Evolutionary conservation across 2,329 filamentous ascomycete species (phyloP).

Genomic region (Drechslera avenae): DNA sequence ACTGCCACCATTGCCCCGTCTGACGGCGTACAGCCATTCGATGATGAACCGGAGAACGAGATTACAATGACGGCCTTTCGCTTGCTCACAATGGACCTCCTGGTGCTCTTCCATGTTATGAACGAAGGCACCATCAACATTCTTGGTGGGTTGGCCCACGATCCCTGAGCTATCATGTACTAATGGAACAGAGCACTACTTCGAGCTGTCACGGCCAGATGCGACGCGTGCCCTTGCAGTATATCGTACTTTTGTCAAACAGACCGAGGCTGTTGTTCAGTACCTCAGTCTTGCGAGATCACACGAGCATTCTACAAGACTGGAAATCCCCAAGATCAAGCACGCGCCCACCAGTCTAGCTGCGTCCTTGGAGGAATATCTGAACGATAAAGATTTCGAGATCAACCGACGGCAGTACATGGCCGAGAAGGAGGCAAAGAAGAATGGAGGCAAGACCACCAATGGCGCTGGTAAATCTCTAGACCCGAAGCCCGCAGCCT

Average conservation of each 20-base stretch:
- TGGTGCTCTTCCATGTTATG: constrained; percentile 90
- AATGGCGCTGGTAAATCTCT: constrained; percentile 47
- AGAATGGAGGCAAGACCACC: constrained; percentile 51
- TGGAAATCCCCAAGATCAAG: constrained; percentile 96
- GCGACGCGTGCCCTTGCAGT: constrained; percentile 90
- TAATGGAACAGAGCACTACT: constrained; percentile 77
- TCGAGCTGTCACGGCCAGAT: constrained; percentile 95
- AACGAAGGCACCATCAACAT: constrained; percentile 98
- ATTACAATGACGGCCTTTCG: constrained; percentile 95
- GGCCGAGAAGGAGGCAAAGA: constrained; percentile 79
- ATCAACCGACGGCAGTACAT: constrained; percentile 90
- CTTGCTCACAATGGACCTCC: constrained; percentile 84
- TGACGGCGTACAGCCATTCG: constrained; percentile 67
- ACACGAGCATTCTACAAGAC: constrained; percentile 87
- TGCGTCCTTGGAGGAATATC: constrained; percentile 88
- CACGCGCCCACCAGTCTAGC: constrained; percentile 93
- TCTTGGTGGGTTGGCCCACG: constrained; percentile 65
- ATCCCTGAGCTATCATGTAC: neutral
- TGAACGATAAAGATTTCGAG: constrained; percentile 94
- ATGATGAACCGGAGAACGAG: constrained; percentile 90
- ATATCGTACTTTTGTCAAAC: constrained; percentile 88
- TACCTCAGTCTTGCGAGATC: constrained; percentile 86
- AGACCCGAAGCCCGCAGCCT: constrained; percentile 39
- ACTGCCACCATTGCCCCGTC: neutral
- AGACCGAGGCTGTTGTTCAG: constrained; percentile 90